A percentile compares a stretch with the other conserved stretches of the same genome.
phyloP scores from a whole-genome alignment of 2,329 filamentous ascomycete genomes.

The Phyllosticta capitalensis region DNA sequence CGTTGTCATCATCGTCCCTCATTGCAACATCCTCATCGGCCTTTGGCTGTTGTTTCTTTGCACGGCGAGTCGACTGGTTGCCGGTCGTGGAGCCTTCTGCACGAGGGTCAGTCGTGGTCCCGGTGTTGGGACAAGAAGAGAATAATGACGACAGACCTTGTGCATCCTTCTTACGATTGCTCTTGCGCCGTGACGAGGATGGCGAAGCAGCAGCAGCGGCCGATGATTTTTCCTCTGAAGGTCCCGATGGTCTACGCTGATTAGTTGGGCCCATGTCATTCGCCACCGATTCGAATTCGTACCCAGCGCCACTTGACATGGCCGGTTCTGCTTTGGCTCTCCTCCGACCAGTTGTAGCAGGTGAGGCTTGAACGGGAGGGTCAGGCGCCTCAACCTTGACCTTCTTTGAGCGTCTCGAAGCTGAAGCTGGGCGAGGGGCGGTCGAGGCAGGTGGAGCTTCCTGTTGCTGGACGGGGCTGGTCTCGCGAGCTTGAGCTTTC shows the following conservation, averaged over 20 bases:
- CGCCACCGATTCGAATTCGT: slow-evolving; percentile 24
- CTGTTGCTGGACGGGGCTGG: slow-evolving; percentile 39
- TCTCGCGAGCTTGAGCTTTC: slow-evolving; percentile 50
- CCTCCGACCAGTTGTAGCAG: slow-evolving; percentile 40
- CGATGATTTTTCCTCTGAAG: slow-evolving; percentile 51
- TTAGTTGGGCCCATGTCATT: slow-evolving; percentile 17
- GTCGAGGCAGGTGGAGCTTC: slow-evolving; percentile 24
- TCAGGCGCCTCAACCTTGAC: slow-evolving; percentile 56
- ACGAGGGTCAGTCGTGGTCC: slow-evolving; percentile 10
- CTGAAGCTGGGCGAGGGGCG: slow-evolving; percentile 26
- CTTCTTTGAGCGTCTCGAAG: slow-evolving; percentile 33
- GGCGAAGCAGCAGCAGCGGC: slow-evolving; percentile 42
- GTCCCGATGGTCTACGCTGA: slow-evolving; percentile 49
- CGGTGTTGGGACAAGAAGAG: not conserved
- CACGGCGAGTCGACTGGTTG: slow-evolving; percentile 23
- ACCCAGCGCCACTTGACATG: slow-evolving; percentile 65
- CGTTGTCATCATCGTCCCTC: slow-evolving; percentile 54
- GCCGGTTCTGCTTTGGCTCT: slow-evolving; percentile 52
- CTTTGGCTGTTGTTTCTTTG: slow-evolving; percentile 27
- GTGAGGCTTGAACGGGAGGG: slow-evolving; percentile 29
- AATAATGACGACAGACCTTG: slow-evolving; percentile 35
- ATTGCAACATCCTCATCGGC: slow-evolving; percentile 59
- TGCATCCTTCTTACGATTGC: slow-evolving; percentile 58
- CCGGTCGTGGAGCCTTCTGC: slow-evolving; percentile 14
- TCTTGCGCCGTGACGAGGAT: slow-evolving; percentile 66